Evolutionary conservation across 129 eudicot species (phyloP), one percentile per base, ranked within the genome.

Genomic region (Dittrichia graveolens): DNA sequence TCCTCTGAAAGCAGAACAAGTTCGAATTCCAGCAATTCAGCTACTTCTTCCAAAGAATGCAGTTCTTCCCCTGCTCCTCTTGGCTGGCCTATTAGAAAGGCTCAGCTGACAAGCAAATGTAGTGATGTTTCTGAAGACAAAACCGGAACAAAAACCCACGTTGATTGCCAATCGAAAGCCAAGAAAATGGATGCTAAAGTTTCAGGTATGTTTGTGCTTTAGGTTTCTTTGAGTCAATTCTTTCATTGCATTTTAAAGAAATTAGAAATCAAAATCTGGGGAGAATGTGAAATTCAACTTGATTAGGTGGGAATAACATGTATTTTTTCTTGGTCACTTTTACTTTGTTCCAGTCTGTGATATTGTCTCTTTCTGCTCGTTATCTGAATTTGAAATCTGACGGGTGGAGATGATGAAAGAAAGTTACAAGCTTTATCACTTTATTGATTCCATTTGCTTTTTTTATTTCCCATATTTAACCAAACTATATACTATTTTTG

Each of bases 21-120:
- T 57, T 83, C 75, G 5, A 84, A 82, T 69, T 81, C 79, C 37
- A 71, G 83, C 45, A 79, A 84, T 66, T 78, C 86, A 31, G 85
- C 66, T 52, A 59, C 62, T 47, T 68, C 66, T 45, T 63, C 56
- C 34, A 81, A 78, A 55, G 84, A 61, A 50, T 70, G 42, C 18
- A 79, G 78, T 61, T 81, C 86, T 68, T 73, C 92, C 14, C 77
- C 82, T 54, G 49, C 89, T 58, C 79, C 79, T 42, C 83, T 91
- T 75, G 88, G 95, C 53, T 91, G 97, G 97, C 97, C 97, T 9
- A 82, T 91, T 61, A 60, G 83, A 69, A 84, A 91, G 63, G 84
- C 90, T 65, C 81, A 74, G 61, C 5, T 85, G 60, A 65, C 48
- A 4, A 72, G 55, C 45, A 85, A 69, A 55, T 73, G 83, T 40